Evolutionary conservation across 495 filamentous ascomycete species (phyloP).

Genomic region (Cenococcum geophilum): DNA sequence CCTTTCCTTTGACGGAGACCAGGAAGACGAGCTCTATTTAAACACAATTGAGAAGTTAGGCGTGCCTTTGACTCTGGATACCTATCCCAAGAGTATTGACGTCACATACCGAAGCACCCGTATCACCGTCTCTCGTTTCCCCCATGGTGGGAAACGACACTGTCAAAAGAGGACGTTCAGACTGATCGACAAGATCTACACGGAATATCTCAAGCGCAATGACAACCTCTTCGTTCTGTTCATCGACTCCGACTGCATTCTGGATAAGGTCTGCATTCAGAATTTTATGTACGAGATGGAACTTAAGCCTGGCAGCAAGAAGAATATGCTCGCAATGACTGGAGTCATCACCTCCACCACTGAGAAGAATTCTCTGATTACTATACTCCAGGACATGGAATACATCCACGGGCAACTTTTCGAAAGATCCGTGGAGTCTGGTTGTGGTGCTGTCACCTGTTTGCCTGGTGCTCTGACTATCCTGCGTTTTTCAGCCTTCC

Average conservation of each 20-base stretch:
- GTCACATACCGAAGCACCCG: constrained; percentile 74
- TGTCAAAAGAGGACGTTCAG: constrained; percentile 94
- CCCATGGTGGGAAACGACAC: constrained; percentile 86
- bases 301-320: constrained; percentile 84
- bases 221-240: constrained; percentile 95
- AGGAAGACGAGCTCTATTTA: constrained; percentile 83
- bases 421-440: constrained; percentile 93
- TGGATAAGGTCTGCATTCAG: constrained; percentile 87
- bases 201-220: constrained; percentile 77
- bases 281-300: constrained; percentile 99
- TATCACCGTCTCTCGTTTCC: constrained; percentile 88
- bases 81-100: constrained; percentile 87
- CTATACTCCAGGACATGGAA: constrained; percentile 94
- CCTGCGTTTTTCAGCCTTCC: constrained; percentile 90
- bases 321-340: constrained; percentile 97
- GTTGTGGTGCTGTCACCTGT: constrained; percentile 91
- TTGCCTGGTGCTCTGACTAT: constrained; percentile 92
- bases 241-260: constrained; percentile 97
- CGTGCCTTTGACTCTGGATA: constrained; percentile 67
- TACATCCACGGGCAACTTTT: constrained; percentile 97
- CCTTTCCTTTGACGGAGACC: constrained; percentile 88
- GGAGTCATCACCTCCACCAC: constrained; percentile 96
- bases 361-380: constrained; percentile 80
- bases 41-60: constrained; percentile 84
- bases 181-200: constrained; percentile 90